These are phyloP conservation scores for Lasiosphaeria hispida DNA, from an alignment of 495 filamentous ascomycete species.

Conservation along the genomic window DNA sequence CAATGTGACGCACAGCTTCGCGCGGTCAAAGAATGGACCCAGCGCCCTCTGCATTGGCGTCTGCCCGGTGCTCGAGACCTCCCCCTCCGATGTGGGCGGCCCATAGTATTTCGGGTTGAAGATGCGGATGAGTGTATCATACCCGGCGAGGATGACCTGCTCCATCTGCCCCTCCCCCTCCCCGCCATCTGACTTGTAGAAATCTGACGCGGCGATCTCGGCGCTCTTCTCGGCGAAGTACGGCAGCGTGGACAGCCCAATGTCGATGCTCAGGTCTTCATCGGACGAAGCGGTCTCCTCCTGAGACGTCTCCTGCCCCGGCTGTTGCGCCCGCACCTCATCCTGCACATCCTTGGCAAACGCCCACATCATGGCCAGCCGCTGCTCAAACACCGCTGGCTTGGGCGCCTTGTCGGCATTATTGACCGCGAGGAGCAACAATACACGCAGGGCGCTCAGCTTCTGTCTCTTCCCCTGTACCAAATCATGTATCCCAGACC, in stretches of 20 bases:
- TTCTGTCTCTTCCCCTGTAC: slow-evolving; percentile 2
- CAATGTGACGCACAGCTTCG: slow-evolving; percentile 70
- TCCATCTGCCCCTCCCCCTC: slow-evolving; percentile 31
- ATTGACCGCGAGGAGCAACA: slow-evolving; percentile 81
- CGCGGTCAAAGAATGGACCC: slow-evolving; percentile 63
- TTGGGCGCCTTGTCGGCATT: slow-evolving; percentile 93
- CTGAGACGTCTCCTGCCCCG: slow-evolving; percentile 7
- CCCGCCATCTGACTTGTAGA: slow-evolving; percentile 37
- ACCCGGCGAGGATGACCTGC: slow-evolving; percentile 82
- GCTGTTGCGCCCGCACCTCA: slow-evolving; percentile 5
- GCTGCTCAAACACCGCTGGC: slow-evolving; percentile 76
- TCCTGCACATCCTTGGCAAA: slow-evolving; percentile 66
- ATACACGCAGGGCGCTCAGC: slow-evolving; percentile 48
- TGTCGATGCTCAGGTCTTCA: slow-evolving; percentile 57
- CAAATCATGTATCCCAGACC: slow-evolving; percentile 58
- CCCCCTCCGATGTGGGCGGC: slow-evolving; percentile 34
- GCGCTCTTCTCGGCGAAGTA: slow-evolving; percentile 82
- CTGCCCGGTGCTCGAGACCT: slow-evolving; percentile 36
- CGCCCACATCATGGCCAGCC: slow-evolving; percentile 81
- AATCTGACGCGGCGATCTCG: slow-evolving; percentile 57
- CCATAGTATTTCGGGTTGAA: slow-evolving; percentile 81
- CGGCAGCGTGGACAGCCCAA: slow-evolving; percentile 76
- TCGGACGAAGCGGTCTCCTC: slow-evolving; percentile 7
- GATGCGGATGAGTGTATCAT: slow-evolving; percentile 82
- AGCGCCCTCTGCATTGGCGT: slow-evolving; percentile 51